These are phyloP conservation scores for Fallopia convolvulus DNA, from an alignment of 148 eudicot genomes.

Conservation along the genomic window DNA sequence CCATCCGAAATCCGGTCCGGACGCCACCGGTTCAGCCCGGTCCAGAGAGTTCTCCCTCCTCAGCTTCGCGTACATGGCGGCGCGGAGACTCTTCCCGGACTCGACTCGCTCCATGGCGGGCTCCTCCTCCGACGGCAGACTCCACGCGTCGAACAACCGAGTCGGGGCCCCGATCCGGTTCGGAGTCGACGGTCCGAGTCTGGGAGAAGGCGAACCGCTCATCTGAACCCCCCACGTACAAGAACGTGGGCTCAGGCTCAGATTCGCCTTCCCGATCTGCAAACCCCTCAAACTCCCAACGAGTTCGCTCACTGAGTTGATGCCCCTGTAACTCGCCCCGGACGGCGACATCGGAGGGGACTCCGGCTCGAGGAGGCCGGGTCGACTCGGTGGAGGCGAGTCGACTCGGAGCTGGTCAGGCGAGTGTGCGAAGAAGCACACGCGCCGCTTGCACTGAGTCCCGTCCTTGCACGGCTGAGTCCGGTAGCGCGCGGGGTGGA, in stretches of 20 bases:
- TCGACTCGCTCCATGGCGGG: slow-evolving; percentile 32
- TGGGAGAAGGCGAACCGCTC: not conserved
- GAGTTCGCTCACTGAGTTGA: slow-evolving; percentile 11
- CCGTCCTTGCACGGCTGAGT: slow-evolving; percentile 29
- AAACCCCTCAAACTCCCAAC: slow-evolving; percentile 3
- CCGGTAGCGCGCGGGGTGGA: slow-evolving; percentile 24
- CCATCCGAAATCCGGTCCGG: slow-evolving; percentile 15
- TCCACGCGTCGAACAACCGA: slow-evolving; percentile 13
- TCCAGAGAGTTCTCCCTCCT: slow-evolving; percentile 24
- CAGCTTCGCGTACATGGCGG: slow-evolving; percentile 27
- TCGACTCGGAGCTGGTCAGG: slow-evolving; percentile 21
- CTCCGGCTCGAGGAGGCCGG: not conserved
- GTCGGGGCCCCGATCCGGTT: not conserved
- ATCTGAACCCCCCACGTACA: slow-evolving; percentile 10
- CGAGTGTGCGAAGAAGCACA: slow-evolving; percentile 24
- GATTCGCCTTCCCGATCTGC: slow-evolving; percentile 7
- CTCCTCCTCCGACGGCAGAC: slow-evolving; percentile 15
- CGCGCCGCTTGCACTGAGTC: slow-evolving; percentile 15
- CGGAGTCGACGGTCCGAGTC: not conserved
- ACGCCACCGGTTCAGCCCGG: slow-evolving; percentile 8
- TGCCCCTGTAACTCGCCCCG: not conserved
- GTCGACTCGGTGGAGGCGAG: not conserved
- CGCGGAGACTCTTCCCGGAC: slow-evolving; percentile 27
- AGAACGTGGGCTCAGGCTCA: not conserved
- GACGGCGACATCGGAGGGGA: slow-evolving; percentile 15